Conservation (phyloP, 2,329 filamentous ascomycete species). For the Penicillium sp. region DNA sequence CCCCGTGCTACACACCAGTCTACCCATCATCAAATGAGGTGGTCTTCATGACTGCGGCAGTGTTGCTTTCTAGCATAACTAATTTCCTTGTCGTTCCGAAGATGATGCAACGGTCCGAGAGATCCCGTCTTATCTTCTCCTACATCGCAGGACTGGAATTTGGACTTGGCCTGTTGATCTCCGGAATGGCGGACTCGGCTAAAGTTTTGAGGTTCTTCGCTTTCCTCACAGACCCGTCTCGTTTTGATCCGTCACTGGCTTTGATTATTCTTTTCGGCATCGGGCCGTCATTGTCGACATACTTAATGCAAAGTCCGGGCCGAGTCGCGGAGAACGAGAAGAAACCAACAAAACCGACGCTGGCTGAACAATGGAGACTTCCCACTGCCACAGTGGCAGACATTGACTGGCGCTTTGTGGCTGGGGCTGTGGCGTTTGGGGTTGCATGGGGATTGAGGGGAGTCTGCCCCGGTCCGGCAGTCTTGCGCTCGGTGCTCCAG, state of each 20-base stretch:
- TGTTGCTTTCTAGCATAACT: conserved; percentile 28
- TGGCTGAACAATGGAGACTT: conserved; percentile 44
- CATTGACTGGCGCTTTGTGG: conserved; percentile 49
- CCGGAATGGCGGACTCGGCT: conserved; percentile 50
- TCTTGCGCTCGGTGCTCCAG: conserved; percentile 47
- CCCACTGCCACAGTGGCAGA: conserved; percentile 47
- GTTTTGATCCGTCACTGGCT: conserved; percentile 52
- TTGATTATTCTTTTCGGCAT: conserved; percentile 52
- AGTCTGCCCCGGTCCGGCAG: conserved; percentile 52
- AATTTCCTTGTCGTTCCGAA: conserved; percentile 37
- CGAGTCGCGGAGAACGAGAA: conserved; percentile 24
- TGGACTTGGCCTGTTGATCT: conserved; percentile 51
- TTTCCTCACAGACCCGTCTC: conserved; percentile 41
- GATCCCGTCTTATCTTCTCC: conserved; percentile 38
- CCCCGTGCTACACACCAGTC: conserved; percentile 49
- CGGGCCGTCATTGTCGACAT: conserved; percentile 44
- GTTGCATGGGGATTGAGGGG: conserved; percentile 53
- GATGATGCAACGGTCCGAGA: conserved; percentile 26
- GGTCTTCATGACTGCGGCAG: conserved; percentile 34
- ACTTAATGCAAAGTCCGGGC: conserved; percentile 30
- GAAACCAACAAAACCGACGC: conserved; percentile 35
- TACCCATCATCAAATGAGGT: conserved; percentile 41
- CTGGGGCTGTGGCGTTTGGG: conserved; percentile 50
- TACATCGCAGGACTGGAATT: conserved; percentile 52
- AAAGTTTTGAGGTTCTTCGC: conserved; percentile 54